A percentile compares a stretch with the other conserved stretches of the same genome.
Conservation (phyloP, 495 filamentous ascomycete species). For the Penicillium parvum region DNA sequence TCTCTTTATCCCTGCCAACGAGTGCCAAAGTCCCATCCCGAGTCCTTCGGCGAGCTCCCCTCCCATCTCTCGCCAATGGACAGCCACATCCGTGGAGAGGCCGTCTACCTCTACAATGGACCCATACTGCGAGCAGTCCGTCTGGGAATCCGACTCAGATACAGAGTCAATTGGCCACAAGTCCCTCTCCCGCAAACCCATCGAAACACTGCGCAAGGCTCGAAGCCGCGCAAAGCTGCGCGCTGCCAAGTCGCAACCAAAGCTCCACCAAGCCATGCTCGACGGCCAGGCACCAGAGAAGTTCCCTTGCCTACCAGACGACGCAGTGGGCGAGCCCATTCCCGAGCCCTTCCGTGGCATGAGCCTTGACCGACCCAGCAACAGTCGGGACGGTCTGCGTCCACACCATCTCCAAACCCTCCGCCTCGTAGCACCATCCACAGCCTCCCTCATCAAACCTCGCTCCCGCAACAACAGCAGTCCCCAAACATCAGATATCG, state of each 20-base stretch:
- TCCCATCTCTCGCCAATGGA: slow-evolving; percentile 34
- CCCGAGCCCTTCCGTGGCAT: slow-evolving; percentile 10
- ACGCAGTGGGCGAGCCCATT: slow-evolving; percentile 7
- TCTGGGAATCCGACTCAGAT: slow-evolving; percentile 48
- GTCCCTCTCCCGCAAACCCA: slow-evolving; percentile 38
- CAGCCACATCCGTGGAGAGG: slow-evolving; percentile 35
- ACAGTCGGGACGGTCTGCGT: slow-evolving; percentile 26
- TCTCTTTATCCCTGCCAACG: slow-evolving; percentile 43
- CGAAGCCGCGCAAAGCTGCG: slow-evolving; percentile 44
- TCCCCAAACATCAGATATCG: slow-evolving; percentile 28
- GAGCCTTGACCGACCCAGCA: slow-evolving; percentile 26
- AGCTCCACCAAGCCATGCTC: slow-evolving; percentile 26
- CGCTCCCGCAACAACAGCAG: slow-evolving; percentile 30
- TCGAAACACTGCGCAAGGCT: slow-evolving; percentile 46
- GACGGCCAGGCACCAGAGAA: slow-evolving; percentile 24
- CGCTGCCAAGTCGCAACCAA: slow-evolving; percentile 41
- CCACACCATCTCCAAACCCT: slow-evolving; percentile 29
- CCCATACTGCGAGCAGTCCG: slow-evolving; percentile 38
- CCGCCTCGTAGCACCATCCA: slow-evolving; percentile 39
- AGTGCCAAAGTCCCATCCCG: slow-evolving; percentile 39
- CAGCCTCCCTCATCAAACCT: slow-evolving; percentile 31
- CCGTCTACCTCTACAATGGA: slow-evolving; percentile 45
- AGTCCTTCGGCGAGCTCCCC: slow-evolving; percentile 36
- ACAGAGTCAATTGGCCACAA: slow-evolving; percentile 35
- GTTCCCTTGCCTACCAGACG: slow-evolving; percentile 35